Base-by-base conservation (phyloP, 2,329 filamentous ascomycete genomes). In the Xylariaceae sp. region DNA sequence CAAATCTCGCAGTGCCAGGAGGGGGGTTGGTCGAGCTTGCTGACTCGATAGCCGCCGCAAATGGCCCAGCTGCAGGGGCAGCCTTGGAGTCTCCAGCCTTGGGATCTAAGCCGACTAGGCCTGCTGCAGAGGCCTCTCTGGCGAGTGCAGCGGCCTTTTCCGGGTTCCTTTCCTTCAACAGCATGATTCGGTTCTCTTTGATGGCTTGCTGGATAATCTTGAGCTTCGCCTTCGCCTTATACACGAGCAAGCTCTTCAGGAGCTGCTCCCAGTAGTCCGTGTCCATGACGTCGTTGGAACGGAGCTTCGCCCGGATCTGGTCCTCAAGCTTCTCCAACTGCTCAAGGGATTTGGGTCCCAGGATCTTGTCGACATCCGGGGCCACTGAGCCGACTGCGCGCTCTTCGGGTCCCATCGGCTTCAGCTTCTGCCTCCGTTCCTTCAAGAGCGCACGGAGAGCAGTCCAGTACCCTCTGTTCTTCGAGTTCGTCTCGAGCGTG, bases 181-280 rank as follows among this genome's bases (percentile, higher is more conserved):
- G 68, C 29, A 79, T 70, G 31, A 84, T 64, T 19, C 85, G 77
- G 46, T 75, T 80, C 36, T 77, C 75, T 42, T 83, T 72, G 41
- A 95, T 83, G 10, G 76, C 76, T 44, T 85, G 77, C 45, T 81
- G 89, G 12, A 95, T 79, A 41, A 76, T 80, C 45, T 78, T 79
- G 33, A 98, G 63, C 56, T 82, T 87, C 2, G 88, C 87, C 57
- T 85, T 88, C 21, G 92, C 87, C 63, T 96, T 96, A 79, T 86
- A 95, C 1, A 94, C 78, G 5, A 83, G 69, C 42, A 98, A 65
- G 53, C 81, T 93, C 45, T 80, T 80, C 40, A 98, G 68, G 12
- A 98, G 68, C 55, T 94, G 86, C 55, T 94, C 87, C 92, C 92
- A 98, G 58, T 96, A 98, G 60, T 98, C 92, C 3, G 84, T 87